phyloP scores from a whole-genome alignment of 2,329 filamentous ascomycete genomes.

The Fusarium luffae region DNA sequence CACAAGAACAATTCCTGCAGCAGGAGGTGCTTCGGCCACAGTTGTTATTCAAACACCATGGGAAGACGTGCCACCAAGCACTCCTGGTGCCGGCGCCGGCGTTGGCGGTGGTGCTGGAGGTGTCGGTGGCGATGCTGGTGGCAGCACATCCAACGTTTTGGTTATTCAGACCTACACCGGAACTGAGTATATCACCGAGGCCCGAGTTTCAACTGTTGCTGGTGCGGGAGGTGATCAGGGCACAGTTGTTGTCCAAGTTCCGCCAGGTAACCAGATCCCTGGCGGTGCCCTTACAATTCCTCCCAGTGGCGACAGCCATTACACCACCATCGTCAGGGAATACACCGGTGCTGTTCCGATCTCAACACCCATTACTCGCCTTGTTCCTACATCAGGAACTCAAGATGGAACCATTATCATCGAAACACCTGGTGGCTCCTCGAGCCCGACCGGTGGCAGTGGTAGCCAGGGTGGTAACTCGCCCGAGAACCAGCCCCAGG shows the following conservation, averaged over 20 bases:
- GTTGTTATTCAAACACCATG: conserved; percentile 37
- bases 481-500: conserved; percentile 17
- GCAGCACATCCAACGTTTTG: conserved; percentile 21
- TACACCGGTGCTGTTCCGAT: conserved; percentile 21
- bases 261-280: conserved; percentile 18
- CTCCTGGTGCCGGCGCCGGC: conserved; percentile 1
- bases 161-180: conserved; percentile 35
- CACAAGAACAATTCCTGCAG: conserved; percentile 29
- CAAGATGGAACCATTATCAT: conserved; percentile 34
- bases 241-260: conserved; percentile 34
- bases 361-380: conserved; percentile 26
- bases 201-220: conserved; percentile 18
- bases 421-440: conserved; percentile 24
- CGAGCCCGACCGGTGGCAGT: background rate
- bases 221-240: conserved; percentile 16
- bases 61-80: conserved; percentile 30
- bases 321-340: conserved; percentile 29
- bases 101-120: background rate
- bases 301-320: conserved; percentile 26
- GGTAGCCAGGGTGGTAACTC: background rate
- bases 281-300: conserved; percentile 30
- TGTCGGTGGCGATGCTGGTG: background rate
- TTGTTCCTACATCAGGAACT: conserved; percentile 25
- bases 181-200: conserved; percentile 26
- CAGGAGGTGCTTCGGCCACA: conserved; percentile 27